Percentiles rank a stretch among this genome's conserved stretches.
These are phyloP conservation scores for Coemansia sp. DNA, from an alignment of 192 early-diverging fungal species.

Conservation along the genomic window DNA sequence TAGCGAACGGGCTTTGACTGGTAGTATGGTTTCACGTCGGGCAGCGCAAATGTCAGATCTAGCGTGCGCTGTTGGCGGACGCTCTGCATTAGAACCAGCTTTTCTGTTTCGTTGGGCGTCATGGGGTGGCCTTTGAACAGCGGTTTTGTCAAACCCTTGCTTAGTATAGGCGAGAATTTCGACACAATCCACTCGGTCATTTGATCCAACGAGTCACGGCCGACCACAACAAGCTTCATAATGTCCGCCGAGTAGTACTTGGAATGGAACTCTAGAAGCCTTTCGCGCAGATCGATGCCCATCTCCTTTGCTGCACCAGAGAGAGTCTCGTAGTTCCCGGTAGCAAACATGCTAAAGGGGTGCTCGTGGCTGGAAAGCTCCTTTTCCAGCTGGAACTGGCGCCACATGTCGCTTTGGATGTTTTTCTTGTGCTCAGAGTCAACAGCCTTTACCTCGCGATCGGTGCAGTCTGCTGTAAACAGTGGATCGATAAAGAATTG, in stretches of 20 bases:
- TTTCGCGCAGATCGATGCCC: slow-evolving; percentile 80
- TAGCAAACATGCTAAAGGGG: slow-evolving; percentile 89
- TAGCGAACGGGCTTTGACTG: slow-evolving; percentile 69
- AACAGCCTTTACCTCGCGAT: slow-evolving; percentile 91
- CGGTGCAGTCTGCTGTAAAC: slow-evolving; percentile 83
- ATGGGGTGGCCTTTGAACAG: slow-evolving; percentile 73
- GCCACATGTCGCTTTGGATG: slow-evolving; percentile 87
- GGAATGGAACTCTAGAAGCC: slow-evolving; percentile 84
- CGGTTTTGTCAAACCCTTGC: slow-evolving; percentile 71
- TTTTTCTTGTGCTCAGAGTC: slow-evolving; percentile 98
- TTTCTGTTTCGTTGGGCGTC: slow-evolving; percentile 70
- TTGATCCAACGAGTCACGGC: slow-evolving; percentile 83
- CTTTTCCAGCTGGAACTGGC: slow-evolving; percentile 86
- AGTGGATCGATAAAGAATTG: slow-evolving; percentile 94
- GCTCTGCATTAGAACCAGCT: slow-evolving; percentile 68
- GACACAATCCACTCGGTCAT: slow-evolving; percentile 80
- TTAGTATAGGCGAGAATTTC: slow-evolving; percentile 76
- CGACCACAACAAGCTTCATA: slow-evolving; percentile 89
- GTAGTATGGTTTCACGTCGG: slow-evolving; percentile 67
- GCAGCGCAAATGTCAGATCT: slow-evolving; percentile 83
- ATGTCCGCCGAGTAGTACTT: slow-evolving; percentile 94
- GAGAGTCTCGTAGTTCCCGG: slow-evolving; percentile 87
- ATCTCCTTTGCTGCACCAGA: slow-evolving; percentile 55
- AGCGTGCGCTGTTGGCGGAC: slow-evolving; percentile 82
- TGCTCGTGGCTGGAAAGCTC: slow-evolving; percentile 72